Conservation (phyloP, 2,329 filamentous ascomycete genomes). For the Pseudomassariella vexata region DNA sequence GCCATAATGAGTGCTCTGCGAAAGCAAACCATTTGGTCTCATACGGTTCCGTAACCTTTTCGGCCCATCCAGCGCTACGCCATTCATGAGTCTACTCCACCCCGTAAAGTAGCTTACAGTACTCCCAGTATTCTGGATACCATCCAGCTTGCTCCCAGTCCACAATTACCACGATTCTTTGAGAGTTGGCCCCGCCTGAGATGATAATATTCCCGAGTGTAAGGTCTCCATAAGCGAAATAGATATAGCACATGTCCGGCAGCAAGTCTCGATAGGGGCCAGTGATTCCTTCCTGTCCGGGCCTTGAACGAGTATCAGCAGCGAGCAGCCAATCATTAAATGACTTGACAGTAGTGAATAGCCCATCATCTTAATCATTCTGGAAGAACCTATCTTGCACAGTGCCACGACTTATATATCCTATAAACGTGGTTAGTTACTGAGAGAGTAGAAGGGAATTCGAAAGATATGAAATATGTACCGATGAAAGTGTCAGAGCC, state of each 20-base stretch:
- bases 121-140: slow-evolving; percentile 28
- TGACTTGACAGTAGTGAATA: slow-evolving; percentile 11
- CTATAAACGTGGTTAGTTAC: slow-evolving; percentile 6
- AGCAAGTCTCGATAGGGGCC: slow-evolving; percentile 8
- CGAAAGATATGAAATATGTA: slow-evolving; percentile 3
- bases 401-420: slow-evolving; percentile 14
- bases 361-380: slow-evolving; percentile 13
- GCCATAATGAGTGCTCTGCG: slow-evolving; percentile 1
- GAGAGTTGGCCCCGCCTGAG: slow-evolving; percentile 10
- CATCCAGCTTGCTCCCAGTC: slow-evolving; percentile 25
- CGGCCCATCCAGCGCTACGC: slow-evolving; percentile 13
- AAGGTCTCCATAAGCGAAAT: slow-evolving; percentile 21
- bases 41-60: slow-evolving; percentile 12
- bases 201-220: slow-evolving; percentile 19
- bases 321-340: slow-evolving; percentile 17
- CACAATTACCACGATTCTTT: slow-evolving; percentile 15
- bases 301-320: slow-evolving; percentile 12
- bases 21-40: slow-evolving; percentile 7
- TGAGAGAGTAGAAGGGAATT: slow-evolving; percentile 1
- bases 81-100: slow-evolving; percentile 12
- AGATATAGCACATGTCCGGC: slow-evolving; percentile 12
- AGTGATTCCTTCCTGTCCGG: slow-evolving; percentile 4
- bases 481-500: slow-evolving; percentile 14
- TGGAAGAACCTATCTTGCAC: slow-evolving; percentile 16
- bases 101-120: slow-evolving; percentile 18